Conservation (phyloP, 495 filamentous ascomycete genomes). For the Lasiosphaeria miniovina region DNA sequence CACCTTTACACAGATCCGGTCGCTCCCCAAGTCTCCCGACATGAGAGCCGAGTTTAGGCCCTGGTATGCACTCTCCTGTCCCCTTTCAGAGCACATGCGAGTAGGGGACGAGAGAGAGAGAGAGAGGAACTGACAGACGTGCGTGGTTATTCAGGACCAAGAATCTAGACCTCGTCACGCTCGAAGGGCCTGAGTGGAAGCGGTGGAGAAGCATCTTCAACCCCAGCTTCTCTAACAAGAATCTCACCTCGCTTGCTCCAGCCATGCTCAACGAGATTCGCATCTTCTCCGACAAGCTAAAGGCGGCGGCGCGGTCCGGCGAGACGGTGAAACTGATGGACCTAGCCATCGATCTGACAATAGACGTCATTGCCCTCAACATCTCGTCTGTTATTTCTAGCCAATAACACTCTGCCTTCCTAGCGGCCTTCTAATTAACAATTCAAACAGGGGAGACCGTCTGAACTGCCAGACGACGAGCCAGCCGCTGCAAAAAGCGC, state of each 20-base stretch:
- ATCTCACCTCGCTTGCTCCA: constrained; percentile 41
- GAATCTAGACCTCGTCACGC: constrained; percentile 33
- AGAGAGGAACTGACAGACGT: too few species aligned
- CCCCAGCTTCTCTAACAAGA: constrained; percentile 42
- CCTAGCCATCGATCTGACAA: constrained; percentile 32
- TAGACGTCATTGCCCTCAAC: constrained; percentile 40
- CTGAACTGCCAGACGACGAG: constrained; percentile 13
- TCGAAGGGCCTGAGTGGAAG: constrained; percentile 42
- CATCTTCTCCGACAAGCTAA: constrained; percentile 34
- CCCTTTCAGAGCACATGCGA: too few species aligned
- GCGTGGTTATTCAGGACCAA: constrained; percentile 20
- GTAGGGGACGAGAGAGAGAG: too few species aligned
- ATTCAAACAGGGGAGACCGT: not conserved
- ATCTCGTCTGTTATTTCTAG: not conserved
- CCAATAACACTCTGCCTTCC: not conserved
- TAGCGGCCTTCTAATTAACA: not conserved
- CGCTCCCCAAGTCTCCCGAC: constrained; percentile 32
- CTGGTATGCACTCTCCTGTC: not conserved
- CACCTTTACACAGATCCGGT: constrained; percentile 33
- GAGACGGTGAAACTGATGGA: constrained; percentile 37
- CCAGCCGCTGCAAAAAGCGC: constrained; percentile 19
- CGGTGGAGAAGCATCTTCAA: constrained; percentile 42
- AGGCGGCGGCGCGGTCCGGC: constrained; percentile 25
- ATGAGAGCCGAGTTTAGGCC: constrained; percentile 30
- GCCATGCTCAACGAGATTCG: constrained; percentile 39